A percentile compares a stretch with the other conserved stretches of the same genome.
Evolutionary conservation across 345 rosid species (phyloP).

Genomic region (Angophora floribunda): DNA sequence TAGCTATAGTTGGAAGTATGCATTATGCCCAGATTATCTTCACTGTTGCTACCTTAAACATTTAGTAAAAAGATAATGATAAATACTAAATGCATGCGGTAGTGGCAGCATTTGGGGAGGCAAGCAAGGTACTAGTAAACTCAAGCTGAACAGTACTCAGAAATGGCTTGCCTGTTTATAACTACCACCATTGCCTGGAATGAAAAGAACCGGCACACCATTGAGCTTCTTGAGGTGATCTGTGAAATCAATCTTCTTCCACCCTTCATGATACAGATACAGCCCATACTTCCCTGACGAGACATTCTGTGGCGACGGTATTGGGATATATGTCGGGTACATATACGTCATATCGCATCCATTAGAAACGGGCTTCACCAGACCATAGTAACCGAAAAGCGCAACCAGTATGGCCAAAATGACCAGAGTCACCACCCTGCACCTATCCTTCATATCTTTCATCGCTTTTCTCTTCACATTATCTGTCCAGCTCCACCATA

Average conservation of each 20-base stretch:
- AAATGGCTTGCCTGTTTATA: conserved; percentile 63
- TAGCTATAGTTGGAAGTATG: neutral
- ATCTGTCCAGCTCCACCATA: neutral
- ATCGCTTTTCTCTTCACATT: conserved; percentile 1
- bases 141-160: neutral
- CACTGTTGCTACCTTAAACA: neutral
- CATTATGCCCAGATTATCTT: neutral
- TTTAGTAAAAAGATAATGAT: neutral
- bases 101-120: neutral
- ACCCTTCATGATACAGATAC: conserved; percentile 91
- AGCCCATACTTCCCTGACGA: conserved; percentile 59
- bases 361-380: conserved; percentile 67
- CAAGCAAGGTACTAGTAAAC: neutral
- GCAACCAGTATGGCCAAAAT: conserved; percentile 40
- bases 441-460: conserved; percentile 38
- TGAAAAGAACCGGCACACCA: conserved; percentile 93
- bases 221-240: conserved; percentile 74
- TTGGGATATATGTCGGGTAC: conserved; percentile 94
- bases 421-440: conserved; percentile 34
- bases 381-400: conserved; percentile 45
- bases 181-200: conserved; percentile 98
- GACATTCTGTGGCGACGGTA: conserved; percentile 28
- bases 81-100: neutral
- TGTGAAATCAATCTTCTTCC: conserved; percentile 81
- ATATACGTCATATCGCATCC: conserved; percentile 93